Base-by-base conservation (phyloP, 139 green algal species). In the Monoraphidium neglectum region DNA sequence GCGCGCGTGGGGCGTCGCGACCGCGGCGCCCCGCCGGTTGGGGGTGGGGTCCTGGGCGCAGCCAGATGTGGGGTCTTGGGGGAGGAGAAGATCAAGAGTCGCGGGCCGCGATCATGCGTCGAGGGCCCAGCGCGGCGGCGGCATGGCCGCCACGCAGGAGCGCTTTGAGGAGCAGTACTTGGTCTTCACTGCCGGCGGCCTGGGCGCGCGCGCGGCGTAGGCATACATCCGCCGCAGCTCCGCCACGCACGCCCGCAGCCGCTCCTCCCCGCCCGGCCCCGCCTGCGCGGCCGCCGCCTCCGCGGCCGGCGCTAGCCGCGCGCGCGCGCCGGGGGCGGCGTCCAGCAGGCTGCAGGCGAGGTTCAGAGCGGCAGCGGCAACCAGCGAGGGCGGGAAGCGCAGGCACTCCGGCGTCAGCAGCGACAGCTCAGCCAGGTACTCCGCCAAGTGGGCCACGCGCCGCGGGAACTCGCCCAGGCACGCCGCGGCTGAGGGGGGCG, bases 351-450 rank as follows among this genome's bases (percentile, higher is more conserved):
- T 40, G 10, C 82, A 65, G 10, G 92, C 90, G 4, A 97, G 71
- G 36, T 93, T 77, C 21, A 96, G 86, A 38, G 86, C 86, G 8
- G 89, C 86, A 23, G 92, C 91, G 28, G 86, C 92, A 4, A 96
- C 72, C 16, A 84, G 72, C 35, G 86, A 94, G 21, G 91, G 89
- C 75, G 91, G 82, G 63, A 87, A 97, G 24, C 87, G 73, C 33
- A 97, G 81, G 57, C 89, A 83, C 10, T 46, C 61, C 40, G 94
- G 95, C 8, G 97, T 94, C 21, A 95, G 76, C 35, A 97, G 87
- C n/a, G 86, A 79, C 23, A 97, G 81, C 84, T 98, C 94, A 3
- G 80, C 66, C 35, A 98, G 70, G 77, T 95, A 98, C 40, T 83
- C 82, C 6, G 78, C 85, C 62, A 97, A 63, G 47, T 83, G 88